Evolutionary conservation across 73 alveolate species (phyloP).

Genomic region (Paramecium primaurelia): DNA sequence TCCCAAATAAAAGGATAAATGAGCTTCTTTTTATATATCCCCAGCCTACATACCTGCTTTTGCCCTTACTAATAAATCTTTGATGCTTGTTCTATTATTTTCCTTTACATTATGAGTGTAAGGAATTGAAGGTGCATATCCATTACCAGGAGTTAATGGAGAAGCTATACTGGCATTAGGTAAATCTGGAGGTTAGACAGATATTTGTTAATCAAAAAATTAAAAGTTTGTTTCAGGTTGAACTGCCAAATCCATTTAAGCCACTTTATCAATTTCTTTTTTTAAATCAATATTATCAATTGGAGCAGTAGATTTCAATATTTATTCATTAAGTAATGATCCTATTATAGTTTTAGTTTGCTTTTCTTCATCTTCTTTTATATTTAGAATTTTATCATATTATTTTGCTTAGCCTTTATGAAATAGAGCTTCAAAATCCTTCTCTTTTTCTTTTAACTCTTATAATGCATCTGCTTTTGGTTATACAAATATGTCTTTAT

Average conservation of each 20-base stretch:
- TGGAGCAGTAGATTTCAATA: background rate
- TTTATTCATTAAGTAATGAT: background rate
- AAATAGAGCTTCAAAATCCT: conserved; percentile 51
- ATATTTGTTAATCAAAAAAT: conserved; percentile 92
- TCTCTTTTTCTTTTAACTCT: conserved; percentile 53
- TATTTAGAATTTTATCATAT: conserved; percentile 46
- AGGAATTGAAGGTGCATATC: conserved; percentile 99
- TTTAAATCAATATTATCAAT: background rate
- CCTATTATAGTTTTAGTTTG: background rate
- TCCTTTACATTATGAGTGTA: conserved; percentile 70
- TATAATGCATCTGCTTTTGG: conserved; percentile 52
- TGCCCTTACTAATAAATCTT: conserved; percentile 95
- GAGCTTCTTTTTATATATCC: conserved; percentile 96
- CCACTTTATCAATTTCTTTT: background rate
- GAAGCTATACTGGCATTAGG: conserved; percentile 92
- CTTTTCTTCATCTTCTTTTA: conserved; percentile 28
- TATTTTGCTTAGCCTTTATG: conserved; percentile 42
- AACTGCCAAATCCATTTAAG: background rate
- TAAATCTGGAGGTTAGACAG: conserved; percentile 97
- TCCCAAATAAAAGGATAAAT: conserved; percentile 96
- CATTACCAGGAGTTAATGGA: conserved; percentile 90
- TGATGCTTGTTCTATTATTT: conserved; percentile 70
- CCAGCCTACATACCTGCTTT: conserved; percentile 97
- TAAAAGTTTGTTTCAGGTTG: conserved; percentile 36
- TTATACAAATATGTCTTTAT: conserved; percentile 51